Base-by-base conservation (phyloP, 2,329 filamentous ascomycete genomes). In the Fusarium dimerum region DNA sequence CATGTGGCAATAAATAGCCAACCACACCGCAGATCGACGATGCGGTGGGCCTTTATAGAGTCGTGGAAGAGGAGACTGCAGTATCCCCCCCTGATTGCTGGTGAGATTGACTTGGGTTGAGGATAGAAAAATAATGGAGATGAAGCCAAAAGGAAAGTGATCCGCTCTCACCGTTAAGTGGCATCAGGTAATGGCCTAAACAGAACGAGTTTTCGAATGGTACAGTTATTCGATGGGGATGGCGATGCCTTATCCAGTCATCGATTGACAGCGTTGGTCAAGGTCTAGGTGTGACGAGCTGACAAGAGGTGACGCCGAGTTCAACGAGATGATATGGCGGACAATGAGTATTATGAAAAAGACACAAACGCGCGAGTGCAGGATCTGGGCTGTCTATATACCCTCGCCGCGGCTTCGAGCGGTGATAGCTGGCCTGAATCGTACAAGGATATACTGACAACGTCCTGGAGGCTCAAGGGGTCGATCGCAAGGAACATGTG, bases 331-430 rank as follows among this genome's bases (percentile, higher is more conserved):
- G 43, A 48, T 43, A 48, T 65, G 50, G 51, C 53, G 56, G 53
- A 60, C 46, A 54, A 61, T 56, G 54, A 50, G 54, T 53, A 57
- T 55, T 50, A 44, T 45, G 57, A 55, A 55, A 57, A 66, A 63
- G 59, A 58, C 63, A 66, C 62, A 60, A 65, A 63, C 62, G 62
- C 63, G 60, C 56, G 54, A 53, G 60, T 68, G 63, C 66, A 68
- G 67, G 66, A 70, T 66, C 64, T 62, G 63, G 20, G 62, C 64
- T 69, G 66, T 70, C 69, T 75, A 73, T 72, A 75, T 73, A 72
- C 59, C 60, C 58, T 65, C 61, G 56, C 59, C 61, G 60, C 56
- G 63, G 62, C 60, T 57, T 53, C 50, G 54, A 52, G 61, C 52
- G 52, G 57, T 47, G 60, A 63, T 66, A 62, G 60, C 64, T 65